Percentiles rank a stretch among this genome's conserved stretches.
phyloP scores from a whole-genome alignment of 2,329 filamentous ascomycete genomes.

The Sclerotinia subarctica region DNA sequence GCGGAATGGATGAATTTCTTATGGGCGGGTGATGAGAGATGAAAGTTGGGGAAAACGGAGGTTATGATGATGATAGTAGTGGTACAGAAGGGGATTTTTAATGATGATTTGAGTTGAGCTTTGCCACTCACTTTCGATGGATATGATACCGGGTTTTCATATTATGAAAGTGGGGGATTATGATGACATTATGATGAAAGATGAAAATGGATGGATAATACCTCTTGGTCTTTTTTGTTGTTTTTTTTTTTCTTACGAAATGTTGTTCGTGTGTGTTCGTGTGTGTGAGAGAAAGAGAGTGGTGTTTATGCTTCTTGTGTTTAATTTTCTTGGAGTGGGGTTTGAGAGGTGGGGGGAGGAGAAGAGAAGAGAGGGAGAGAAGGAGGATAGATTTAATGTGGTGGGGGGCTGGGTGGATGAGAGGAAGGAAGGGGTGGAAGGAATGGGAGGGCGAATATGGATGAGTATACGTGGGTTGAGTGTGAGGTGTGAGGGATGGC shows the following conservation, averaged over 20 bases:
- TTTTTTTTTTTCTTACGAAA: background rate
- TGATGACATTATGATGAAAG: slow-evolving; percentile 10
- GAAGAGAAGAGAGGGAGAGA: background rate
- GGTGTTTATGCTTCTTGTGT: slow-evolving; percentile 1
- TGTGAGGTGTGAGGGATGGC: background rate
- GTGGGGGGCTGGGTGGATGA: background rate
- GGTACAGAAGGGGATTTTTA: background rate
- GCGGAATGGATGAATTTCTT: background rate
- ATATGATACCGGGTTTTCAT: background rate
- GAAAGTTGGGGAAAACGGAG: background rate
- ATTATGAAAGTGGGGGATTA: background rate
- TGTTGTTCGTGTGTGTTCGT: background rate
- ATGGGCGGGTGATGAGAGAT: background rate
- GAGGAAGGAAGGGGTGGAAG: background rate
- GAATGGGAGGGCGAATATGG: background rate
- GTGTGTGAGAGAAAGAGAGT: background rate
- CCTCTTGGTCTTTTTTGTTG: background rate
- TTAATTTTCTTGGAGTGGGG: background rate
- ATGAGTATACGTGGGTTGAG: background rate
- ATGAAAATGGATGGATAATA: slow-evolving; percentile 5
- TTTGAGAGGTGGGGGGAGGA: background rate
- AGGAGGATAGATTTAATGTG: too few relatives aligned
- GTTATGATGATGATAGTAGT: background rate
- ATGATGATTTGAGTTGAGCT: background rate
- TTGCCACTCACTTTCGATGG: background rate